These are phyloP conservation scores for Parachaetomium inaequale DNA, from an alignment of 495 filamentous ascomycete genomes.

Conservation along the genomic window DNA sequence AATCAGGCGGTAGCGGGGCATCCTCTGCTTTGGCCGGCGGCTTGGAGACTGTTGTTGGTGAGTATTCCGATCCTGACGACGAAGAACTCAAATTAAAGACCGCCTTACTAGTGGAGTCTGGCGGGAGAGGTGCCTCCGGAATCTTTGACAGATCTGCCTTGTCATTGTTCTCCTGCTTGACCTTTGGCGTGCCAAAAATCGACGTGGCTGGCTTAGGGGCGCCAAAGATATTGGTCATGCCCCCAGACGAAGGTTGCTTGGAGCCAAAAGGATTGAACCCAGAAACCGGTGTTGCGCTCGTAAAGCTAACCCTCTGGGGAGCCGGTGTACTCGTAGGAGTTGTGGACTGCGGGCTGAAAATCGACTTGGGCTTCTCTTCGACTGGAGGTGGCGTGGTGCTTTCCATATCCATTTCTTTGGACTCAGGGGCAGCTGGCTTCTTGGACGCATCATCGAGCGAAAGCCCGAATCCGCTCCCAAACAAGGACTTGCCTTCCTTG, in stretches of 20 bases:
- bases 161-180: slow-evolving; percentile 37
- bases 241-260: slow-evolving; percentile 19
- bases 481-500: slow-evolving; percentile 47
- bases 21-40: slow-evolving; percentile 27
- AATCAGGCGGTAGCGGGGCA: slow-evolving; percentile 41
- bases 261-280: slow-evolving; percentile 28
- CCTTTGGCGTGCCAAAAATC: slow-evolving; percentile 30
- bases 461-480: slow-evolving; percentile 55
- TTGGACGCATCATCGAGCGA: slow-evolving; percentile 47
- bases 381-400: slow-evolving; percentile 33
- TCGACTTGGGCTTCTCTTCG: slow-evolving; percentile 34
- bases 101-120: slow-evolving; percentile 70
- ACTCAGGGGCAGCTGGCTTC: slow-evolving; percentile 40
- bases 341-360: slow-evolving; percentile 46
- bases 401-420: slow-evolving; percentile 61
- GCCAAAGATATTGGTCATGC: slow-evolving; percentile 24
- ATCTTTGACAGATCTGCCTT: slow-evolving; percentile 35
- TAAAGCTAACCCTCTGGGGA: slow-evolving; percentile 43
- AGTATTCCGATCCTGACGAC: slow-evolving; percentile 52
- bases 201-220: slow-evolving; percentile 17
- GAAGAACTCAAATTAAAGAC: slow-evolving; percentile 61
- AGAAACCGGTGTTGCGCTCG: slow-evolving; percentile 10
- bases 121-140: slow-evolving; percentile 63
- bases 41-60: slow-evolving; percentile 39
- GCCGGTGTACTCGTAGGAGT: slow-evolving; percentile 55